Evolutionary conservation across 2,329 filamentous ascomycete species (phyloP).

Genomic region (Lachnellula arida): DNA sequence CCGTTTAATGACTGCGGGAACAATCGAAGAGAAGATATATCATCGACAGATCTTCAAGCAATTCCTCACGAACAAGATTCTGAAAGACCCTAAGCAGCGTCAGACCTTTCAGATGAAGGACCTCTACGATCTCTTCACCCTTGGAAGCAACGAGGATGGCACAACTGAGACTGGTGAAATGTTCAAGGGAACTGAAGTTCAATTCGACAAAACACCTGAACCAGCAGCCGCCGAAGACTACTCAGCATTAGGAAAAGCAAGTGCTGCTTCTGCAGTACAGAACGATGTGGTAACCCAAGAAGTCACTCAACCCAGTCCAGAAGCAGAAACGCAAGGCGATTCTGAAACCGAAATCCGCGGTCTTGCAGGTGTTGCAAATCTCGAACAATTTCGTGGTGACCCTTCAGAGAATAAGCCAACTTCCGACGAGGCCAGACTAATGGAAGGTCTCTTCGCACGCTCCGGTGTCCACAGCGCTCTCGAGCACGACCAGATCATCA

Average conservation of each 20-base stretch:
- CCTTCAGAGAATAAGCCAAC: slow-evolving; percentile 36
- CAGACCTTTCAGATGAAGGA: slow-evolving; percentile 88
- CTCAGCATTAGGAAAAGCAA: slow-evolving; percentile 7
- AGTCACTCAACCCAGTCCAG: neutral
- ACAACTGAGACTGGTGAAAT: slow-evolving; percentile 79
- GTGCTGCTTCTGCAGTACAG: slow-evolving; percentile 10
- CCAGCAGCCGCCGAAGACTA: slow-evolving; percentile 21
- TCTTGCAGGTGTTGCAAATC: slow-evolving; percentile 56
- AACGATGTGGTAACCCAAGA: slow-evolving; percentile 15
- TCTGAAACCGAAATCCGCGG: slow-evolving; percentile 44
- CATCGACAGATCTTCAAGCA: slow-evolving; percentile 99
- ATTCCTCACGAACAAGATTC: slow-evolving; percentile 91
- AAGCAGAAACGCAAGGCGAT: slow-evolving; percentile 19
- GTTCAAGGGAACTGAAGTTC: slow-evolving; percentile 82
- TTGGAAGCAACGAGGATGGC: slow-evolving; percentile 62
- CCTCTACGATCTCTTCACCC: slow-evolving; percentile 84
- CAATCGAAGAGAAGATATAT: slow-evolving; percentile 99
- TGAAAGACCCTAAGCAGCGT: slow-evolving; percentile 89
- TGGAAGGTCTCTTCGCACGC: slow-evolving; percentile 83
- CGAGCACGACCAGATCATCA: slow-evolving; percentile 89
- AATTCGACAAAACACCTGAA: slow-evolving; percentile 44
- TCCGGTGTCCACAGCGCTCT: slow-evolving; percentile 86
- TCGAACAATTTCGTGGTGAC: slow-evolving; percentile 59
- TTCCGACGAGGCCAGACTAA: slow-evolving; percentile 68
- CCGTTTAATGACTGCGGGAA: slow-evolving; percentile 94